These are phyloP conservation scores for Thelonectria discophora DNA, from an alignment of 2,329 filamentous ascomycete species.

Conservation along the genomic window DNA sequence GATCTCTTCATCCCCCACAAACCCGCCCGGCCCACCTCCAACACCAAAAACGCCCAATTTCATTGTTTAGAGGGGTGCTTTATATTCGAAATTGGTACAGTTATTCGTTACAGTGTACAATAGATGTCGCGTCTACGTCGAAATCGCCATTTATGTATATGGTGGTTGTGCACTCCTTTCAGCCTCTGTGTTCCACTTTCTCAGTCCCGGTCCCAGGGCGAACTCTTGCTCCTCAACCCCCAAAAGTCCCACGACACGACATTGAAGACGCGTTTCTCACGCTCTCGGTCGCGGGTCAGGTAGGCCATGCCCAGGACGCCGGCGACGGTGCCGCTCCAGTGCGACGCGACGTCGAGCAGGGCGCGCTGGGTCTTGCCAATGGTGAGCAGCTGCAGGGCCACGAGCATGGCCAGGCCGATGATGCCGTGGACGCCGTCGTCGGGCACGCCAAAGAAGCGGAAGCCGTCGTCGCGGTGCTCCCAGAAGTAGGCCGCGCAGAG, in stretches of 20 bases:
- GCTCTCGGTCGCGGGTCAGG: conserved; percentile 36
- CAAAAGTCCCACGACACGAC: too few species aligned
- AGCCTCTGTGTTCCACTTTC: background rate
- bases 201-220: too few species aligned
- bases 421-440: conserved; percentile 66
- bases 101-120: conserved; percentile 7
- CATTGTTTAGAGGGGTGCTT: conserved; percentile 24
- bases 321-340: conserved; percentile 60
- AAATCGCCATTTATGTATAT: conserved; percentile 11
- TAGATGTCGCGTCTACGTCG: conserved; percentile 31
- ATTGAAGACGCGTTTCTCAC: conserved; percentile 24
- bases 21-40: conserved; percentile 6
- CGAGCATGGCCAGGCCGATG: conserved; percentile 61
- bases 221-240: too few species aligned
- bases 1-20: conserved; percentile 24
- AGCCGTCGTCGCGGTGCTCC: conserved; percentile 63
- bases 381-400: conserved; percentile 60
- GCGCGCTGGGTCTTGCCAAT: conserved; percentile 54
- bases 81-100: conserved; percentile 27
- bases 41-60: too few species aligned
- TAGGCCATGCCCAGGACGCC: conserved; percentile 55
- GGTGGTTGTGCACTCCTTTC: conserved; percentile 32
- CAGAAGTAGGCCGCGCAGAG: conserved; percentile 70
- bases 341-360: conserved; percentile 61
- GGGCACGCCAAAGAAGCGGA: conserved; percentile 66